Evolutionary conservation across 345 rosid genomes (phyloP).

Genomic region (Durio zibethinus): DNA sequence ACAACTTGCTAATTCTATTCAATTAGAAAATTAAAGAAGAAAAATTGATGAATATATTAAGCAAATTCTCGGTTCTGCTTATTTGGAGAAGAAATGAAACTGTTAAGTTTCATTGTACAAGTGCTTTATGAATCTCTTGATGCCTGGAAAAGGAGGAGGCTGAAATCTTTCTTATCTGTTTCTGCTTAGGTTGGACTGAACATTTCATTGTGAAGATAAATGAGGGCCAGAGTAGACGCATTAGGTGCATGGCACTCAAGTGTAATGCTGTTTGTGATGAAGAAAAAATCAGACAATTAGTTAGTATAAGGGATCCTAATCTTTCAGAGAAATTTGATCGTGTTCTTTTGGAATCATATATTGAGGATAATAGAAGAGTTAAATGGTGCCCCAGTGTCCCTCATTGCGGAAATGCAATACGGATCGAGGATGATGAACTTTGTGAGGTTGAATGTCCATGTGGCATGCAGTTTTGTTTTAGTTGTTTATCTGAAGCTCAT

Average conservation of each 20-base stretch:
- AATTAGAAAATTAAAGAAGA: neutral
- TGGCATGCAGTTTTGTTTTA: slow-evolving; percentile 40
- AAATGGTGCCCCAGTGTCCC: slow-evolving; percentile 54
- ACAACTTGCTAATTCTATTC: neutral
- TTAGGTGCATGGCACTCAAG: slow-evolving; percentile 38
- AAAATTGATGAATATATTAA: neutral
- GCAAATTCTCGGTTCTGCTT: neutral
- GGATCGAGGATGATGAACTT: slow-evolving; percentile 30
- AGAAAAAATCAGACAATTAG: slow-evolving; percentile 30
- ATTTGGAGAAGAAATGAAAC: neutral
- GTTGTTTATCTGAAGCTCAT: slow-evolving; percentile 37
- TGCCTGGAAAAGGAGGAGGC: neutral
- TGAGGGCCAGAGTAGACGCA: slow-evolving; percentile 41
- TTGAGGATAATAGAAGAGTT: slow-evolving; percentile 44
- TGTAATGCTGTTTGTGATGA: slow-evolving; percentile 45
- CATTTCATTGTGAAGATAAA: slow-evolving; percentile 45
- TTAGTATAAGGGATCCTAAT: slow-evolving; percentile 24
- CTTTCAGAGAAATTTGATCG: slow-evolving; percentile 40
- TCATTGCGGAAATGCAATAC: slow-evolving; percentile 46
- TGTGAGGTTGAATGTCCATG: slow-evolving; percentile 41
- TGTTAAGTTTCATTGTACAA: neutral
- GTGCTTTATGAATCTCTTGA: neutral
- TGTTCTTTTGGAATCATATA: slow-evolving; percentile 39
- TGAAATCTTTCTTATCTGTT: neutral
- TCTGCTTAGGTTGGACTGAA: slow-evolving; percentile 38